phyloP scores from a whole-genome alignment of 208 protist genomes.

The Wallacemonas sp. region DNA sequence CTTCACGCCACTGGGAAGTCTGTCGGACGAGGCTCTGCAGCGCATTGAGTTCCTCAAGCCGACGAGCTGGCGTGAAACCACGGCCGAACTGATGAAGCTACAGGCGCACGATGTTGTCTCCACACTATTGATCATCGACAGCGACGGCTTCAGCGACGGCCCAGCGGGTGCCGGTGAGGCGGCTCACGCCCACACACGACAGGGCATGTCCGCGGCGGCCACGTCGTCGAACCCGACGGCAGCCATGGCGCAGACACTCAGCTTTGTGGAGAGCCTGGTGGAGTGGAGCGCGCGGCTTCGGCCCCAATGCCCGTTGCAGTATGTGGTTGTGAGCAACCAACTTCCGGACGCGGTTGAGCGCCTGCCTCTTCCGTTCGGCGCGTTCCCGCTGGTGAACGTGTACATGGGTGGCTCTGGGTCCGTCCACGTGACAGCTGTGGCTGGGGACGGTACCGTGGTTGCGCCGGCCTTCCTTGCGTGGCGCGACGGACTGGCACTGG shows the following conservation, averaged over 20 bases:
- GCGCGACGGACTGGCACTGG: conserved; percentile 29
- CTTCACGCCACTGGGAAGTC: conserved; percentile 40
- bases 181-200: background rate
- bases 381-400: conserved; percentile 49
- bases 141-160: conserved; percentile 43
- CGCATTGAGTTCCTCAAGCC: conserved; percentile 68
- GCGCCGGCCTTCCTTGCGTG: conserved; percentile 24
- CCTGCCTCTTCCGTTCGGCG: conserved; percentile 35
- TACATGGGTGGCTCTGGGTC: conserved; percentile 36
- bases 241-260: background rate
- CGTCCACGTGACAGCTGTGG: conserved; percentile 35
- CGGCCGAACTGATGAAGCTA: conserved; percentile 42
- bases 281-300: background rate
- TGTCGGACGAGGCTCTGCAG: conserved; percentile 27
- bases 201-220: conserved; percentile 9
- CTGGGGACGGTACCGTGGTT: conserved; percentile 13
- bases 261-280: background rate
- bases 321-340: conserved; percentile 47
- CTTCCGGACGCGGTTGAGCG: conserved; percentile 5
- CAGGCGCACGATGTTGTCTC: conserved; percentile 18
- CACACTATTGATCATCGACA: conserved; percentile 45
- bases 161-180: too few relatives aligned
- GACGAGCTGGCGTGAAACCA: conserved; percentile 21
- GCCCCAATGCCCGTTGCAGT: conserved; percentile 21
- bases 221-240: background rate